phyloP scores from a whole-genome alignment of 768 basidiomycete species.

The Udeniomyces megalosporus region DNA sequence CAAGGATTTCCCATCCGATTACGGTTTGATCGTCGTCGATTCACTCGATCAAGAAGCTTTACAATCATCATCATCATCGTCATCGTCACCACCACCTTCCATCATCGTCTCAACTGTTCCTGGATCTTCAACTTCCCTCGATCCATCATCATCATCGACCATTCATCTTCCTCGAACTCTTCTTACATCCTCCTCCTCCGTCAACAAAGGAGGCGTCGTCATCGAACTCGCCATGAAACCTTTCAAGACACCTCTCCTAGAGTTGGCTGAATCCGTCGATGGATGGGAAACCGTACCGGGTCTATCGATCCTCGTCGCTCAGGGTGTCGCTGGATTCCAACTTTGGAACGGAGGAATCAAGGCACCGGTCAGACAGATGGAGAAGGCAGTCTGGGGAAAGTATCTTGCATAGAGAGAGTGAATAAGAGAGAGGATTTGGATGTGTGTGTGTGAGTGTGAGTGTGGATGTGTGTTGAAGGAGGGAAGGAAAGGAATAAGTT shows the following conservation, averaged over 20 bases:
- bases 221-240: conserved; percentile 94
- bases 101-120: conserved; percentile 86
- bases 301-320: conserved; percentile 69
- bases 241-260: conserved; percentile 60
- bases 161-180: conserved; percentile 44
- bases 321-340: conserved; percentile 72
- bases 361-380: conserved; percentile 22
- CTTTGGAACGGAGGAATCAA: conserved; percentile 54
- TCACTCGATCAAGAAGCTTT: conserved; percentile 32
- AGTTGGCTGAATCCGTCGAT: conserved; percentile 39
- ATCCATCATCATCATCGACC: conserved; percentile 31
- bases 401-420: no score
- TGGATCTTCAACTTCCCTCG: conserved; percentile 32
- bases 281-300: conserved; percentile 60
- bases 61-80: conserved; percentile 19
- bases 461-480: no score
- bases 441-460: no score
- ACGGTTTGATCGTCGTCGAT: conserved; percentile 42
- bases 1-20: conserved; percentile 47
- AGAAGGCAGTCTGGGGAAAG: conserved; percentile 20
- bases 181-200: conserved; percentile 36
- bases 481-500: no score
- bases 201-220: conserved; percentile 44
- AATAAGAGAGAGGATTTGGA: no score
- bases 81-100: conserved; percentile 40